Evolutionary conservation across 1,284 basidiomycete species (phyloP).

Genomic region (Tilletiaria anomala): DNA sequence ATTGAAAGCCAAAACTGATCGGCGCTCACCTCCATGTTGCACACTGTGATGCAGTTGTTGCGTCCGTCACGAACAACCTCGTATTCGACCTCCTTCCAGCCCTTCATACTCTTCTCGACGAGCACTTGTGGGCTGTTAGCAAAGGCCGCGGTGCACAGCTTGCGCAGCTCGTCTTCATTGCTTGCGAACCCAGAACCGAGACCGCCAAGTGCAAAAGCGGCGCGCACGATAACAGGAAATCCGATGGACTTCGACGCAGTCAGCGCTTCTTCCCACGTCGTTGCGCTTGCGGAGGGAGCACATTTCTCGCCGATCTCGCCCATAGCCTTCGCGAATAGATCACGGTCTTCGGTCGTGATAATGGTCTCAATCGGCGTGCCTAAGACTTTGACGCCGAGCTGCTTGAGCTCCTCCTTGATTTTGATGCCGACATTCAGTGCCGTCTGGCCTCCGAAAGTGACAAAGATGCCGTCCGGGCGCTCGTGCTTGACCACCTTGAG

Average conservation of each 20-base stretch:
- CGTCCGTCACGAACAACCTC: conserved; percentile 96
- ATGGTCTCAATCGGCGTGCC: conserved; percentile 95
- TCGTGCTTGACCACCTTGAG: conserved; percentile 96
- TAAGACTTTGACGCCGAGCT: conserved; percentile 67
- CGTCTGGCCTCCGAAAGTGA: conserved; percentile 96
- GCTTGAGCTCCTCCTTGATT: conserved; percentile 84
- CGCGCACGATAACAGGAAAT: conserved; percentile 93
- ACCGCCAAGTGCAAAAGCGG: conserved; percentile 89
- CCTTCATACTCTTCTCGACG: conserved; percentile 98
- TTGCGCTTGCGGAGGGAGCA: conserved; percentile 64
- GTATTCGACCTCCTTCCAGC: conserved; percentile 99
- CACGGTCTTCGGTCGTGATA: conserved; percentile 91
- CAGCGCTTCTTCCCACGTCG: conserved; percentile 62
- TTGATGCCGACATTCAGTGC: conserved; percentile 93
- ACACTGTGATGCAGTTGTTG: conserved; percentile 96
- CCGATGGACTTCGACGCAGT: conserved; percentile 73
- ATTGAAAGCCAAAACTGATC: too few species aligned
- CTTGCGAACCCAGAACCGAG: conserved; percentile 88
- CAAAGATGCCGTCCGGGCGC: conserved; percentile 95
- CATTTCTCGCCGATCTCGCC: conserved; percentile 89
- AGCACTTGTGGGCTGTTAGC: conserved; percentile 92
- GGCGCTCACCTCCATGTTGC: too few species aligned
- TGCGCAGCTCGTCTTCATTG: conserved; percentile 69
- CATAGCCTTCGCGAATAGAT: conserved; percentile 89
- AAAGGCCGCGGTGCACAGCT: conserved; percentile 65